These are phyloP conservation scores for Nitzschia putrida DNA, from an alignment of 108 stramenopile genomes.

Conservation along the genomic window DNA sequence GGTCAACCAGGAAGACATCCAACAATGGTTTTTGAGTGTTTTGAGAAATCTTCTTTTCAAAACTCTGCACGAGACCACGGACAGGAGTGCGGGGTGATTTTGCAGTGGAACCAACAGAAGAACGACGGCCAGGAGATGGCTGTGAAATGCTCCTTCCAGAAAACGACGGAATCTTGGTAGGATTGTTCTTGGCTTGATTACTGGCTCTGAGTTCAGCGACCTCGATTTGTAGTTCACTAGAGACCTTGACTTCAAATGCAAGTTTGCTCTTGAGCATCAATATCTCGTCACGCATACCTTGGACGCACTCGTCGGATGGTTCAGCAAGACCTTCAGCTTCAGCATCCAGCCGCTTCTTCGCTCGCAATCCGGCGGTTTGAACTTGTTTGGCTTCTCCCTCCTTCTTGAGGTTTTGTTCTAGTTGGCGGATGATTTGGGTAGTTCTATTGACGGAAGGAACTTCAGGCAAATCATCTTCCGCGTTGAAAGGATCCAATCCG, in stretches of 20 bases:
- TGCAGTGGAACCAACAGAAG: neutral
- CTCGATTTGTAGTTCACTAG: slow-evolving; percentile 6
- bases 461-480: neutral
- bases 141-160: neutral
- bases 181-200: neutral
- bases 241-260: slow-evolving; percentile 15
- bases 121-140: neutral
- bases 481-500: neutral
- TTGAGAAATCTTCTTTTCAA: slow-evolving; percentile 6
- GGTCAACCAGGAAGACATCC: neutral
- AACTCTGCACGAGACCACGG: slow-evolving; percentile 12
- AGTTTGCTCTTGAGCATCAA: slow-evolving; percentile 15
- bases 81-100: slow-evolving; percentile 13
- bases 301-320: slow-evolving; percentile 1
- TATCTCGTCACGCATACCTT: slow-evolving; percentile 20
- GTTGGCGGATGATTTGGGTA: slow-evolving; percentile 23
- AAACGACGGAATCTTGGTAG: neutral
- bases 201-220: slow-evolving; percentile 7
- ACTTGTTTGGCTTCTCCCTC: slow-evolving; percentile 15
- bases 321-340: slow-evolving; percentile 2
- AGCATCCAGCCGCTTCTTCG: neutral
- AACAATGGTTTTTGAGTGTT: neutral
- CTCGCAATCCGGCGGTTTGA: slow-evolving; percentile 1
- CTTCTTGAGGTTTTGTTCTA: slow-evolving; percentile 31
- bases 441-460: slow-evolving; percentile 18